phyloP scores from a whole-genome alignment of 2,329 filamentous ascomycete species.

The Neonectria punicea region DNA sequence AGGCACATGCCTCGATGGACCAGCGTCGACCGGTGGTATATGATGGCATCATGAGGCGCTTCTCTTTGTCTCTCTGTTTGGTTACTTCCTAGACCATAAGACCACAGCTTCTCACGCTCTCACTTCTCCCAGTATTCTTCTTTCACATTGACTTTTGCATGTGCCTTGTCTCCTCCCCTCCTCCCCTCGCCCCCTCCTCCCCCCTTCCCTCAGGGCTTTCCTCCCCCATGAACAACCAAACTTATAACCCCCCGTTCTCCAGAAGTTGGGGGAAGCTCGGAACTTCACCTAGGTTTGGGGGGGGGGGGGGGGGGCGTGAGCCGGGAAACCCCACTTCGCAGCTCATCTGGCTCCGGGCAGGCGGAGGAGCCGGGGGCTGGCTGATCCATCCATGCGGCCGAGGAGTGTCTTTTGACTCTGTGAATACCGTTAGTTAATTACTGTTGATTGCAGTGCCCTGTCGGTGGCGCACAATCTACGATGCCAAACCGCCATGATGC shows the following conservation, averaged over 20 bases:
- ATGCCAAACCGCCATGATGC: background rate
- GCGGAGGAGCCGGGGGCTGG: slow-evolving; percentile 37
- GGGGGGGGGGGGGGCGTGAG: slow-evolving; percentile 8
- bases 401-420: slow-evolving; percentile 20
- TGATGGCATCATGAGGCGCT: slow-evolving; percentile 28
- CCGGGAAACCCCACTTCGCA: slow-evolving; percentile 20
- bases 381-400: slow-evolving; percentile 40
- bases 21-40: background rate
- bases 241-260: background rate
- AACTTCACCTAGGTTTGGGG: slow-evolving; percentile 15
- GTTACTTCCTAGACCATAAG: background rate
- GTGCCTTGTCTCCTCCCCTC: background rate
- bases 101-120: background rate
- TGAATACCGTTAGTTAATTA: too few species aligned
- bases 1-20: background rate
- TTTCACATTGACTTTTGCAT: background rate
- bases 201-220: too few species aligned
- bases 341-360: slow-evolving; percentile 37
- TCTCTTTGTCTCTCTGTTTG: slow-evolving; percentile 9
- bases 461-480: background rate
- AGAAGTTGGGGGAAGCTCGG: slow-evolving; percentile 6
- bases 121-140: slow-evolving; percentile 1
- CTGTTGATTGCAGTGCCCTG: background rate
- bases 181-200: too few species aligned
- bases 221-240: background rate